These are phyloP conservation scores for Schrenkiella parvula DNA, from an alignment of 345 rosid genomes.

Conservation along the genomic window DNA sequence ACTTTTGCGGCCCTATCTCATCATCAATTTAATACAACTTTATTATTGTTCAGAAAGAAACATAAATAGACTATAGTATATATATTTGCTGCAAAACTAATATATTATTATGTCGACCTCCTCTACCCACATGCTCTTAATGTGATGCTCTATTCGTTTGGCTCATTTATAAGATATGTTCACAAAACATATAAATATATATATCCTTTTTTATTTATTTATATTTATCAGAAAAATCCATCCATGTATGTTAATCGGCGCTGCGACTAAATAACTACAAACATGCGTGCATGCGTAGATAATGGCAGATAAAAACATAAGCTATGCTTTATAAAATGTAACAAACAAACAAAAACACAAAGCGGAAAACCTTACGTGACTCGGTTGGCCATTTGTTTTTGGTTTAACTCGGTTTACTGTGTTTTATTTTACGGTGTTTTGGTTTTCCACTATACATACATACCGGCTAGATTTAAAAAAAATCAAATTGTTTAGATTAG, in stretches of 20 bases:
- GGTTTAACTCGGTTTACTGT: background rate
- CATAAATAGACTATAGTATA: constrained; percentile 1
- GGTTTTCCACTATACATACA: background rate
- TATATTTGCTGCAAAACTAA: background rate
- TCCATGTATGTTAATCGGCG: background rate
- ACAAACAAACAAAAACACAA: background rate
- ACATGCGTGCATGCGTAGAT: constrained; percentile 20
- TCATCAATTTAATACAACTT: constrained; percentile 18
- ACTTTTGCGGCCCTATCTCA: constrained; percentile 32
- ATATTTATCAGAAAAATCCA: background rate
- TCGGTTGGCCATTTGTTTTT: background rate
- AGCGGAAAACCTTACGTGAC: background rate
- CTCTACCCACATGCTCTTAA: constrained; percentile 26
- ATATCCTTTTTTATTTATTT: too few relatives aligned
- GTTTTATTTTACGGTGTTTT: background rate
- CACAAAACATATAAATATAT: background rate
- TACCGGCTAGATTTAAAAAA: background rate
- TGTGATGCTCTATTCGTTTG: constrained; percentile 18
- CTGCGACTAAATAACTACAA: background rate
- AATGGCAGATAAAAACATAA: constrained; percentile 7
- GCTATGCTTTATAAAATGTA: background rate
- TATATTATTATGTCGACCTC: constrained; percentile 25
- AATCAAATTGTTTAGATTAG: background rate
- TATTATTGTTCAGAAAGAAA: constrained; percentile 13
- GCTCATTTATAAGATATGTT: constrained; percentile 23